Base-by-base conservation (phyloP, 352 stramenopile genomes). In the Plasmopara viticola region DNA sequence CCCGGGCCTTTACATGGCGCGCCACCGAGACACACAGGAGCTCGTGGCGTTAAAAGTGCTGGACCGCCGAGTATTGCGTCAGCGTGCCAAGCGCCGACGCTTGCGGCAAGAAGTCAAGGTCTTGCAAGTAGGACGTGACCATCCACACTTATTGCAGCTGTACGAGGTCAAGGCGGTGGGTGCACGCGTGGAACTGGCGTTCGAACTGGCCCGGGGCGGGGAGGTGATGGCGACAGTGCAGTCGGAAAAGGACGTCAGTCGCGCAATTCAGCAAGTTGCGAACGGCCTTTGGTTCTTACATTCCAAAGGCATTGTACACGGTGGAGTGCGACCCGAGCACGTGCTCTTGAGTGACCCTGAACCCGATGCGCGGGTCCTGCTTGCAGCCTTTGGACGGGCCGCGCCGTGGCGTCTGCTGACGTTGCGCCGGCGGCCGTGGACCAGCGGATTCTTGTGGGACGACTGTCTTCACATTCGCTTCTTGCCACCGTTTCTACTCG, bases 41-140 rank as follows among this genome's bases (percentile, higher is more conserved):
- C 57, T 77, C n/a, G 76, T 87, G 43, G 74, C 68, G 9, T 64
- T 91, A 46, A 87, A 87, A 65, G 76, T 91, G 29, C 76, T 87
- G 44, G 63, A 70, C 56, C 78, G 77, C 43, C 48, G 59, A 8
- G 40, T 86, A 33, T 65, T 91, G 28, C 56, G 57, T 35, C 60
- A 76, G 33, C 56, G 62, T 28, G 53, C 51, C 2, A 76, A 65
- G 40, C 68, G 79, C 7, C 68, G 74, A 2, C 68, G 81, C n/a
- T 66, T 93, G 15, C 78, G 79, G n/a, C 70, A 81, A 10, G 82
- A 93, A 66, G 62, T 90, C 17, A 59, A 60, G 44, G 60, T 90
- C 39, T 63, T 93, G 31, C 54, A 64, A 34, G 52, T 72, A 28
- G 76, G 63, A 10, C 53, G 62, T 35, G 60, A 66, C 5, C 79